Conservation (phyloP, 73 alveolate genomes). For the Diophrys appendiculata region DNA sequence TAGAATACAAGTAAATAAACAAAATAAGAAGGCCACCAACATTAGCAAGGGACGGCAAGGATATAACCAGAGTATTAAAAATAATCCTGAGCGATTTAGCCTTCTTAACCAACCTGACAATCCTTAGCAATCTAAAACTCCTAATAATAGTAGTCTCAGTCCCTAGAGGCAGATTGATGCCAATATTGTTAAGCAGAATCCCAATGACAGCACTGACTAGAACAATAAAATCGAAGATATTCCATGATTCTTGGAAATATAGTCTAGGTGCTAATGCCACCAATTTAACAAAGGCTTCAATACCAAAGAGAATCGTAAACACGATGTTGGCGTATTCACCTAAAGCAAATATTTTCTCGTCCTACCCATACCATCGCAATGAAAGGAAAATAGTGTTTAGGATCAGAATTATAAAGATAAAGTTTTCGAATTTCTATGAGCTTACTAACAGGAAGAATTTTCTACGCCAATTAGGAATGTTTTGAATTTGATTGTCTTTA, state of each 20-base stretch:
- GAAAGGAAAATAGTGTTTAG: conserved; percentile 47
- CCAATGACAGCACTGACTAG: conserved; percentile 32
- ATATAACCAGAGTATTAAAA: conserved; percentile 32
- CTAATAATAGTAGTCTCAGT: conserved; percentile 46
- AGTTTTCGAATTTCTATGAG: conserved; percentile 44
- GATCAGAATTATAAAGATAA: conserved; percentile 59
- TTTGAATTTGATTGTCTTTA: not conserved
- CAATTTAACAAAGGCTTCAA: conserved; percentile 56
- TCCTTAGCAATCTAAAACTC: conserved; percentile 49
- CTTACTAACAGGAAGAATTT: not conserved
- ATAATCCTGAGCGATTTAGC: conserved; percentile 38
- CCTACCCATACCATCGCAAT: conserved; percentile 55
- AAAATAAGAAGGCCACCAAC: conserved; percentile 43
- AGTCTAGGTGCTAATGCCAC: conserved; percentile 21
- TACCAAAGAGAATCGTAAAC: conserved; percentile 44
- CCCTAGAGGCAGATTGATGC: conserved; percentile 20
- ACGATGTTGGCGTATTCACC: conserved; percentile 22
- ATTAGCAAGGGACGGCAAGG: conserved; percentile 53
- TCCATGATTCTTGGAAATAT: conserved; percentile 62
- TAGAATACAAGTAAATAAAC: conserved; percentile 31
- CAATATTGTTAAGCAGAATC: conserved; percentile 5
- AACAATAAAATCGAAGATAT: conserved; percentile 54
- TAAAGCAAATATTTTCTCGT: not conserved
- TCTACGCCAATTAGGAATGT: conserved; percentile 32
- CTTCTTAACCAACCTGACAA: conserved; percentile 35